Evolutionary conservation across 306 rosid genomes (phyloP), one percentile per base, ranked within the genome.

Genomic region (Malus orientalis): DNA sequence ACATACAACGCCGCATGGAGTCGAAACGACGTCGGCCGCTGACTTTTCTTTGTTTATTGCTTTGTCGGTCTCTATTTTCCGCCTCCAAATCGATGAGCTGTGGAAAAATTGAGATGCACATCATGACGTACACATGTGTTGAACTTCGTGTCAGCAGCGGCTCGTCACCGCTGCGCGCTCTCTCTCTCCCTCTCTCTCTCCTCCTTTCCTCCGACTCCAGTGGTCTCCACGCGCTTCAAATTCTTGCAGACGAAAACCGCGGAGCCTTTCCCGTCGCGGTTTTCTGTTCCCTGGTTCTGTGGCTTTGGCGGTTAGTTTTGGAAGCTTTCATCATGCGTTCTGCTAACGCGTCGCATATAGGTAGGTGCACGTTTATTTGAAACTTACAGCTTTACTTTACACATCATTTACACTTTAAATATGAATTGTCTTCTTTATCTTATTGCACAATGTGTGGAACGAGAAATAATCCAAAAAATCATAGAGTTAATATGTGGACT

Each of bases 121-220:
- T 1, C 19, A 2, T 47, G 72, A 77, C 51, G 58, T 49, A 51
- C 1, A 42, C 45, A 42, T 2, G 55, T 2, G 2, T 51, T 51
- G 55, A 15, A 10, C 47, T 44, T 19, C 6, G 75, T 40, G 78
- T 76, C 86, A 82, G 86, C 78, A 79, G 81, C 91, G 85, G 82
- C 82, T 83, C 85, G 90, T 79, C 85, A 81, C 86, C 82, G 81
- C 60, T 73, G 70, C 32, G 78, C 81, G 25, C 4, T 5, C 20
- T 49, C 27, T 58, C 6, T 3, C 69, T 15, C 6, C 1, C 69
- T 15, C 20, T 51, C 27, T 22, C 6, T 3, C 69, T 3, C 53
- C 14, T 5, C 6, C 16, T 67, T 12, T 36, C 8, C 55, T 22
- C 60, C 78, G 12, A 12, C 61, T 5, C 51, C 0, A 1, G 25